Conservation (phyloP, 805 yeast species). For the Ogataea polymorpha region DNA sequence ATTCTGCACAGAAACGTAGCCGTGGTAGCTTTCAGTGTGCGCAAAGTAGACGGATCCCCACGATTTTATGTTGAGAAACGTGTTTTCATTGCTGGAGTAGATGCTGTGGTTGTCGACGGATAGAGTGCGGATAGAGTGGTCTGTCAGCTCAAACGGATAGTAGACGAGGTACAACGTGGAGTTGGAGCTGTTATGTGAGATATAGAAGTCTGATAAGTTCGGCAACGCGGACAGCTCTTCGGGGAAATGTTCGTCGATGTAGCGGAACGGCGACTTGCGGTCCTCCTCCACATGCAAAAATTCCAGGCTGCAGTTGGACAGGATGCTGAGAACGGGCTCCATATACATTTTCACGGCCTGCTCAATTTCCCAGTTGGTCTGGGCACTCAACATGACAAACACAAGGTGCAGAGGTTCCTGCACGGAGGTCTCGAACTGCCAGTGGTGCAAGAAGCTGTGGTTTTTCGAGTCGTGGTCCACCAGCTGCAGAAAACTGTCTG, state of each 20-base stretch:
- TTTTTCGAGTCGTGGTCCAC: constrained; percentile 1
- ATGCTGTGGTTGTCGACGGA: constrained; percentile 14
- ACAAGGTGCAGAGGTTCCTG: constrained; percentile 3
- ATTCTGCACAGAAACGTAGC: not conserved
- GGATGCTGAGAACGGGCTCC: constrained; percentile 8
- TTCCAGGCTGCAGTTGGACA: constrained; percentile 10
- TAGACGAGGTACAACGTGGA: constrained; percentile 17
- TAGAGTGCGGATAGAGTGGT: constrained; percentile 15
- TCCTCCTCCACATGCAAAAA: constrained; percentile 2
- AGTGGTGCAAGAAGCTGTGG: constrained; percentile 12
- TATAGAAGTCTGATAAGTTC: constrained; percentile 18
- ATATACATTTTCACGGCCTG: constrained; percentile 17
- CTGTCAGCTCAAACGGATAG: constrained; percentile 27
- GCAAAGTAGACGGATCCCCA: constrained; percentile 32
- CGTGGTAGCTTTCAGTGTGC: constrained; percentile 10
- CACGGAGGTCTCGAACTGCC: constrained; percentile 4
- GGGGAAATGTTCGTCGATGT: constrained; percentile 23
- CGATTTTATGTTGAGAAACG: constrained; percentile 14
- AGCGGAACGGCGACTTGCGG: not conserved
- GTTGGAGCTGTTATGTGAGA: constrained; percentile 1
- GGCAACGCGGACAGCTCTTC: constrained; percentile 25
- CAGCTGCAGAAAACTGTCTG: constrained; percentile 21
- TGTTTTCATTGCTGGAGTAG: constrained; percentile 21
- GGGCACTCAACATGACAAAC: constrained; percentile 16
- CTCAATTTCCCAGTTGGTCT: constrained; percentile 17